Conservation (phyloP, 2,329 filamentous ascomycete species). For the Tolypocladium endophyticum region DNA sequence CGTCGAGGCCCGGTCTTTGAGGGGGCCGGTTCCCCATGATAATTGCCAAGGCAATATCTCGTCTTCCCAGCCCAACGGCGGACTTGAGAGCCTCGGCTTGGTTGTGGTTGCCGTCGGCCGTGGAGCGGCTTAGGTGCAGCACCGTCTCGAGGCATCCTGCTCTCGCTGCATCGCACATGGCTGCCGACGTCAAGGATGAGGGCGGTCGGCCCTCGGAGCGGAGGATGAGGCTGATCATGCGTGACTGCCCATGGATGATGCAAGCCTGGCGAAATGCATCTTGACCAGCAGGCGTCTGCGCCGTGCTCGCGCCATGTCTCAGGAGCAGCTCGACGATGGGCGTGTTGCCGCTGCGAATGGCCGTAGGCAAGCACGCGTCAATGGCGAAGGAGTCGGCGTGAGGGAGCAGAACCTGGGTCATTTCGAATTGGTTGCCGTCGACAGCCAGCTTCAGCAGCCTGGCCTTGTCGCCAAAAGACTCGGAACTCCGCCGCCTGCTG, state of each 20-base stretch:
- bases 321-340: conserved; percentile 37
- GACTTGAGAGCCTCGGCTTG: conserved; percentile 39
- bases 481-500: conserved; percentile 37
- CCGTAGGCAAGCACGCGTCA: conserved; percentile 37
- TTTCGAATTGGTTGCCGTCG: conserved; percentile 37
- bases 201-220: conserved; percentile 37
- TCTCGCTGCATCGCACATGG: conserved; percentile 39
- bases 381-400: conserved; percentile 40
- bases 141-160: conserved; percentile 41
- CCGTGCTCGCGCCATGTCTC: conserved; percentile 37
- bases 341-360: conserved; percentile 32
- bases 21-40: conserved; percentile 43
- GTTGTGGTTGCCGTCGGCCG: conserved; percentile 42
- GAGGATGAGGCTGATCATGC: conserved; percentile 36
- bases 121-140: conserved; percentile 37
- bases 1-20: conserved; percentile 32
- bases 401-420: conserved; percentile 42
- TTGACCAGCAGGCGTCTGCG: conserved; percentile 36
- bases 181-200: conserved; percentile 32
- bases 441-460: conserved; percentile 41
- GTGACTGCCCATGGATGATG: conserved; percentile 30
- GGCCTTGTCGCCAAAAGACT: conserved; percentile 36
- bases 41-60: conserved; percentile 45
- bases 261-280: conserved; percentile 44
- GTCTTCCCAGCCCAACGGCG: conserved; percentile 36